These are phyloP conservation scores for Malassezia sympodialis DNA, from an alignment of 1,284 basidiomycete species.

Conservation along the genomic window DNA sequence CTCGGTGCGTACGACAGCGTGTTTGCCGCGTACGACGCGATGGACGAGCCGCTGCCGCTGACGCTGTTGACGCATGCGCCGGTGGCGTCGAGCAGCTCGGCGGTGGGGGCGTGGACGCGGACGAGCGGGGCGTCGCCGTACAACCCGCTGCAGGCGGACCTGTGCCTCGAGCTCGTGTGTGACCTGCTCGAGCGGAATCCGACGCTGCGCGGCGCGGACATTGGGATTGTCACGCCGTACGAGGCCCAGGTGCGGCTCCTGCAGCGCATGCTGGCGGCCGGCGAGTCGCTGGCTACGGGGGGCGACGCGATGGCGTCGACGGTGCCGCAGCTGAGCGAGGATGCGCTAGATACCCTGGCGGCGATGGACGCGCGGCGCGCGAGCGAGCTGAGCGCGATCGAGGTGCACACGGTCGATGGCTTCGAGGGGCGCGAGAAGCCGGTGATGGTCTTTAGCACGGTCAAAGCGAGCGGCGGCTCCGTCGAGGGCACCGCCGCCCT, in stretches of 20 bases:
- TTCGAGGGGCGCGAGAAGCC: conserved; percentile 95
- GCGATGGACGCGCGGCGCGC: conserved; percentile 8
- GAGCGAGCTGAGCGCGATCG: conserved; percentile 54
- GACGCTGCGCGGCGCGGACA: conserved; percentile 27
- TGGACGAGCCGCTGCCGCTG: neutral
- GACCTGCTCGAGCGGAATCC: conserved; percentile 33
- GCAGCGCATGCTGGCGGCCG: conserved; percentile 25
- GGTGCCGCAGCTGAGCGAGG: conserved; percentile 6
- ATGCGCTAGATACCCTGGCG: conserved; percentile 11
- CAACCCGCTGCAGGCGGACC: conserved; percentile 30
- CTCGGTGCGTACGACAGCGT: conserved; percentile 26
- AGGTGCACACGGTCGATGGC: conserved; percentile 85
- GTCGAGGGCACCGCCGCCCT: conserved; percentile 61
- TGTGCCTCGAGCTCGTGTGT: conserved; percentile 43
- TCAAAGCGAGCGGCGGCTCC: conserved; percentile 55
- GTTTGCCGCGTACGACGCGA: conserved; percentile 16
- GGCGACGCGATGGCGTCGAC: neutral
- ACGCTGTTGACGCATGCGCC: conserved; percentile 16
- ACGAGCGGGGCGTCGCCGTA: conserved; percentile 22
- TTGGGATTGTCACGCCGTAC: conserved; percentile 44
- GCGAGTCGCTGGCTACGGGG: neutral
- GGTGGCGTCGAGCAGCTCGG: neutral
- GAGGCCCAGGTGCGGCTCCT: conserved; percentile 35
- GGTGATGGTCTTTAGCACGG: conserved; percentile 83
- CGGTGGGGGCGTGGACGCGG: neutral